Percentiles rank a stretch among this genome's conserved stretches.
Evolutionary conservation across 208 protist genomes (phyloP).

Genomic region (Leishmania turanica): DNA sequence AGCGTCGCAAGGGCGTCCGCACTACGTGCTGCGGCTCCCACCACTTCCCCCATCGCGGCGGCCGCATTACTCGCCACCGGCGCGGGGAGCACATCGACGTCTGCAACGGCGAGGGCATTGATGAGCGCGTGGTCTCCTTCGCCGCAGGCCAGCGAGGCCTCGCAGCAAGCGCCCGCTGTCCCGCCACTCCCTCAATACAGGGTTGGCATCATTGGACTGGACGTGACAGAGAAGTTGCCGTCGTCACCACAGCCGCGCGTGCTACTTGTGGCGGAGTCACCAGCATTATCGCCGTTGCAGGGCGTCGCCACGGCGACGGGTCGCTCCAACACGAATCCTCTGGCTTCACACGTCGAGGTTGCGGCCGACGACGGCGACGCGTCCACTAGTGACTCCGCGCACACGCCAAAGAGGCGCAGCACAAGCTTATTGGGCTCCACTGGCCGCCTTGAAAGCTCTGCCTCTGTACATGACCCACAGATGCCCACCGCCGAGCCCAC

Average conservation of each 20-base stretch:
- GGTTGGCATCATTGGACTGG: not conserved
- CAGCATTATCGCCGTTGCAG: not conserved
- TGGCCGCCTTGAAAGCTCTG: slow-evolving; percentile 15
- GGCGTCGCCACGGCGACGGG: not conserved
- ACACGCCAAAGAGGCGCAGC: slow-evolving; percentile 9
- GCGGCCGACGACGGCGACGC: not conserved
- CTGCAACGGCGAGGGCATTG: slow-evolving; percentile 2
- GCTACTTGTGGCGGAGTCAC: not conserved
- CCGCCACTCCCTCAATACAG: not conserved
- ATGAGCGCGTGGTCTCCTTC: not conserved
- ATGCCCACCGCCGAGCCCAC: slow-evolving; percentile 45
- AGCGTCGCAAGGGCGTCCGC: slow-evolving; percentile 1
- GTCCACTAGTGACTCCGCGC: not conserved
- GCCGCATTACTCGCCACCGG: slow-evolving; percentile 5
- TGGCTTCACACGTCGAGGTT: not conserved
- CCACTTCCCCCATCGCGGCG: not conserved
- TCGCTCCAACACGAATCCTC: slow-evolving; percentile 19
- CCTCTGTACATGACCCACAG: slow-evolving; percentile 30
- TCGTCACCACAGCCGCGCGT: not conserved
- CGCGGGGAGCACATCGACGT: not conserved
- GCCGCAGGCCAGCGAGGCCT: not conserved
- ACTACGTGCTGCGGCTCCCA: not conserved
- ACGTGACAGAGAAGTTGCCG: not conserved
- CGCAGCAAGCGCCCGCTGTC: not conserved
- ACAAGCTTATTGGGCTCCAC: slow-evolving; percentile 6